Conservation (phyloP, 768 basidiomycete genomes). For the Agaricus bisporus region DNA sequence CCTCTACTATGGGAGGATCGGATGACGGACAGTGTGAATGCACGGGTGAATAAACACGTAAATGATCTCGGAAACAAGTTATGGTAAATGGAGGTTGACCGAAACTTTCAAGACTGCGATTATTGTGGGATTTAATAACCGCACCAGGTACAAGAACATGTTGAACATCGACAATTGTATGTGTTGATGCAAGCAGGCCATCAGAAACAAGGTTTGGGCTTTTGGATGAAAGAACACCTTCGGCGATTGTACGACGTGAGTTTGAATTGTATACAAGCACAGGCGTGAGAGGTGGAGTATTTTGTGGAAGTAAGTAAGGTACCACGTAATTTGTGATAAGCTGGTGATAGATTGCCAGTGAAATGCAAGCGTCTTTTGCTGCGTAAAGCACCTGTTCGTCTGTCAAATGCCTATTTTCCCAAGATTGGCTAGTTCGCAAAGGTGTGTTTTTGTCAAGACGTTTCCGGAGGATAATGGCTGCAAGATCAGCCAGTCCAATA, state of each 20-base stretch:
- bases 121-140: conserved; percentile 11
- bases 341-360: conserved; percentile 15
- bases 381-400: conserved; percentile 11
- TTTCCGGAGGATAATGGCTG: conserved; percentile 18
- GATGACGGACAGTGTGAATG: background rate
- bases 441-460: conserved; percentile 16
- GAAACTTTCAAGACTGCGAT: conserved; percentile 12
- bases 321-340: conserved; percentile 10
- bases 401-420: conserved; percentile 14
- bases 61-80: conserved; percentile 10
- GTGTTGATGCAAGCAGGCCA: conserved; percentile 9
- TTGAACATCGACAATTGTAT: conserved; percentile 9
- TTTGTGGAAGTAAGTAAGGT: too few relatives aligned
- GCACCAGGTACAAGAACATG: conserved; percentile 16
- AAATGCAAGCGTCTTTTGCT: conserved; percentile 14
- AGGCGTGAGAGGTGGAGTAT: too few relatives aligned
- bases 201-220: background rate
- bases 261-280: too few relatives aligned
- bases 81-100: conserved; percentile 12
- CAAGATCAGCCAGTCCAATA: conserved; percentile 24
- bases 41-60: conserved; percentile 5
- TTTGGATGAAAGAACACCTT: too few relatives aligned
- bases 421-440: conserved; percentile 12
- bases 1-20: too few relatives aligned
- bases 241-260: too few relatives aligned